phyloP scores from a whole-genome alignment of 1,139 yeast genomes.

The Hanseniaspora uvarum region DNA sequence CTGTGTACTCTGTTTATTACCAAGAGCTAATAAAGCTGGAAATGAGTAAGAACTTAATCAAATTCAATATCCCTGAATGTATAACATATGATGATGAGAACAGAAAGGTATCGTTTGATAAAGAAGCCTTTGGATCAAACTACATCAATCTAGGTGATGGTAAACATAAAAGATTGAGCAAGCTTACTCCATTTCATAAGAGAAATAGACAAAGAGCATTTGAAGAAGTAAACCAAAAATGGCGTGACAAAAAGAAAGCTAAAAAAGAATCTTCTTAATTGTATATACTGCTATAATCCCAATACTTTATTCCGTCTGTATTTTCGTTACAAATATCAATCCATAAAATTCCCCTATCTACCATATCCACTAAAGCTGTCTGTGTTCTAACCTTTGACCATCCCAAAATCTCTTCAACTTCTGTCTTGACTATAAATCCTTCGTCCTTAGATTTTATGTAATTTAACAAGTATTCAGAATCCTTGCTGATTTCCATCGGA shows the following conservation, averaged over 20 bases:
- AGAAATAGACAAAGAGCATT: slow-evolving; percentile 54
- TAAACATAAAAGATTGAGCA: slow-evolving; percentile 44
- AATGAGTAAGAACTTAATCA: slow-evolving; percentile 13
- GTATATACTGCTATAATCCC: slow-evolving; percentile 42
- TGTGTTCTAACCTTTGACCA: slow-evolving; percentile 61
- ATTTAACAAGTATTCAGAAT: slow-evolving; percentile 27
- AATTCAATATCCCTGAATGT: slow-evolving; percentile 1
- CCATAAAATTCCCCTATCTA: slow-evolving; percentile 74
- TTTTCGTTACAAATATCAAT: slow-evolving; percentile 45
- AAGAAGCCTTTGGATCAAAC: background rate
- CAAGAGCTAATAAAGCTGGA: slow-evolving; percentile 6
- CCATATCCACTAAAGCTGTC: slow-evolving; percentile 65
- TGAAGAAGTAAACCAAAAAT: slow-evolving; percentile 58
- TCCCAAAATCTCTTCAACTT: slow-evolving; percentile 57
- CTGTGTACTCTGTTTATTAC: slow-evolving; percentile 23
- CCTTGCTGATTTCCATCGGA: slow-evolving; percentile 41
- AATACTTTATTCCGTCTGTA: slow-evolving; percentile 47
- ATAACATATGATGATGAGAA: slow-evolving; percentile 4
- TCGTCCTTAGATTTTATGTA: slow-evolving; percentile 26
- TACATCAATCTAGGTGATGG: slow-evolving; percentile 62
- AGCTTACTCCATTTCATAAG: slow-evolving; percentile 48
- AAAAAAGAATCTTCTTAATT: slow-evolving; percentile 14
- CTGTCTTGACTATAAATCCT: slow-evolving; percentile 51
- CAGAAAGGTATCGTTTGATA: slow-evolving; percentile 7
- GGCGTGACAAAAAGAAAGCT: slow-evolving; percentile 38